phyloP scores from a whole-genome alignment of 345 rosid genomes.

The Cardiospermum halicacabum region DNA sequence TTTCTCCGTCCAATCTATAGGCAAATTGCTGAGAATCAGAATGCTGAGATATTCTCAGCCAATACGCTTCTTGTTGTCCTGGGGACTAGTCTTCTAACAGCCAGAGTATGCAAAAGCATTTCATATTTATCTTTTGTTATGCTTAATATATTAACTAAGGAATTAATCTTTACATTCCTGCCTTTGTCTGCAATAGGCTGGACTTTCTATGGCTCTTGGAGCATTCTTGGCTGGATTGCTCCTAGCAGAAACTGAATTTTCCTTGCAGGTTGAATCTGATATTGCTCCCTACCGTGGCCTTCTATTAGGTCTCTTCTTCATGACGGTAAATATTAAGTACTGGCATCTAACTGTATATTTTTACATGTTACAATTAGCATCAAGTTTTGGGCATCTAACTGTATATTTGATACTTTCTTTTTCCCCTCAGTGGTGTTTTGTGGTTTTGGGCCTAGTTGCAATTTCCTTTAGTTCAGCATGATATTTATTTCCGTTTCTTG shows the following conservation, averaged over 20 bases:
- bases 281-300: conserved; percentile 99
- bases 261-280: conserved; percentile 99
- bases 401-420: neutral
- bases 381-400: neutral
- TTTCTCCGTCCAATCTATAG: conserved; percentile 96
- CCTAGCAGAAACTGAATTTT: conserved; percentile 99
- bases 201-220: conserved; percentile 98
- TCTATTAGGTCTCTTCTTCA: conserved; percentile 95
- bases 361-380: neutral
- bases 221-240: conserved; percentile 99
- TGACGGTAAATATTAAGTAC: conserved; percentile 64
- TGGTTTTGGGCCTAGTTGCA: neutral
- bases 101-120: conserved; percentile 64
- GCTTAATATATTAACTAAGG: neutral
- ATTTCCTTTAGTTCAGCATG: neutral
- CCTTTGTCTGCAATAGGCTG: conserved; percentile 62
- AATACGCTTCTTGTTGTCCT: conserved; percentile 92
- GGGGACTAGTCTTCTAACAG: conserved; percentile 98
- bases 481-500: neutral
- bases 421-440: neutral
- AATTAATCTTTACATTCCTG: conserved; percentile 12
- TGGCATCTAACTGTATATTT: neutral
- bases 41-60: conserved; percentile 98
- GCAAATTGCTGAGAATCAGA: conserved; percentile 95
- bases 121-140: conserved; percentile 22